Conservation (phyloP, 768 basidiomycete species). For the Sarcomyxa edulis region DNA sequence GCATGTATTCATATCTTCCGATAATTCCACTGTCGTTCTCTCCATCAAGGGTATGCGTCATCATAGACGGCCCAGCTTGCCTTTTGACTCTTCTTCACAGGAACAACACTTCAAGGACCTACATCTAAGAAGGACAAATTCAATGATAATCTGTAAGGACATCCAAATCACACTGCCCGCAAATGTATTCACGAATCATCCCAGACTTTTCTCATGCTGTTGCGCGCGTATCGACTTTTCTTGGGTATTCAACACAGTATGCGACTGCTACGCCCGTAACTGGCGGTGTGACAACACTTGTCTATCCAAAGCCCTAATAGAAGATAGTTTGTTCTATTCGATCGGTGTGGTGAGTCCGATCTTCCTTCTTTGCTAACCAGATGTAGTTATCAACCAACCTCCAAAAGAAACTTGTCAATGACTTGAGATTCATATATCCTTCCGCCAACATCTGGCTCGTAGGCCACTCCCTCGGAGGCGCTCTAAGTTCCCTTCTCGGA, state of each 20-base stretch:
- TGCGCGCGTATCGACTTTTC: constrained; percentile 87
- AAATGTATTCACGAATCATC: constrained; percentile 14
- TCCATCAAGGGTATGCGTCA: constrained; percentile 86
- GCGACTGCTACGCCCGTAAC: constrained; percentile 72
- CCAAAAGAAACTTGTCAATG: constrained; percentile 85
- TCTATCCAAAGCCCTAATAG: constrained; percentile 74
- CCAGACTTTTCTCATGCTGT: constrained; percentile 90
- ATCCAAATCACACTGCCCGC: constrained; percentile 8
- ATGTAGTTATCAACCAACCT: too few relatives aligned
- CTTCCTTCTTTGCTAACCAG: constrained; percentile 1
- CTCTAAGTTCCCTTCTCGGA: constrained; percentile 83
- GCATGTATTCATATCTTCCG: constrained; percentile 76
- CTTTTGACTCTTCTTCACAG: too few relatives aligned
- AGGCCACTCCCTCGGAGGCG: constrained; percentile 89
- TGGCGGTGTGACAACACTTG: constrained; percentile 79
- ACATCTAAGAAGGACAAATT: constrained; percentile 90
- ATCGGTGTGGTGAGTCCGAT: constrained; percentile 65
- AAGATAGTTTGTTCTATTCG: constrained; percentile 92
- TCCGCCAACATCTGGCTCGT: constrained; percentile 82
- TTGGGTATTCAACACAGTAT: constrained; percentile 83
- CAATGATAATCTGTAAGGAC: constrained; percentile 81
- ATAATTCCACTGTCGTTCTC: constrained; percentile 80
- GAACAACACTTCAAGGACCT: constrained; percentile 80
- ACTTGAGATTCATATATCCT: constrained; percentile 81
- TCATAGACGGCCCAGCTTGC: too few relatives aligned